Conservation (phyloP, 495 filamentous ascomycete genomes). For the Letharia lupina region DNA sequence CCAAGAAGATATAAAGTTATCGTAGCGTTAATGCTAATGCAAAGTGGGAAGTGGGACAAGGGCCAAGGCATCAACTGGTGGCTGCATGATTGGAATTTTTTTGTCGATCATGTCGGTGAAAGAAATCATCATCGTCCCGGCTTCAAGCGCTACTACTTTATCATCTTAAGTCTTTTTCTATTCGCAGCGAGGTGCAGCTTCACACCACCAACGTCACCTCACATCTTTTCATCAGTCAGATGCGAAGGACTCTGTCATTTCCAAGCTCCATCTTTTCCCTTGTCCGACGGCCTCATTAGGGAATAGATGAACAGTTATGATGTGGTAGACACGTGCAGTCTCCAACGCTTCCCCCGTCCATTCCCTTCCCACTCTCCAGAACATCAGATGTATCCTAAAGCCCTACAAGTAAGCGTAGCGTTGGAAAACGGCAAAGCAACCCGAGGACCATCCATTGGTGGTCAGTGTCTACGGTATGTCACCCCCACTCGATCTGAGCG, state of each 20-base stretch:
- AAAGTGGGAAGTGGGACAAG: background rate
- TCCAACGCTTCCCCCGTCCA: background rate
- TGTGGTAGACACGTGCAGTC: background rate
- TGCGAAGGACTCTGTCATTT: background rate
- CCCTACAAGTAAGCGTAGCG: background rate
- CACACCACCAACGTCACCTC: background rate
- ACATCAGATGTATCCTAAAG: background rate
- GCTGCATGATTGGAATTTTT: background rate
- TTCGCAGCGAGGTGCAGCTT: background rate
- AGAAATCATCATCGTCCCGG: background rate
- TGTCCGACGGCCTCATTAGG: background rate
- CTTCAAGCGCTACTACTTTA: background rate
- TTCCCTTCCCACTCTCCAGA: background rate
- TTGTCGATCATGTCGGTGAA: background rate
- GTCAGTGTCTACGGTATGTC: background rate
- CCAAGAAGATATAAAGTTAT: conserved; percentile 5
- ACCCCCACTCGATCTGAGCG: background rate
- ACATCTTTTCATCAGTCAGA: background rate
- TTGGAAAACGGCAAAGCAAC: background rate
- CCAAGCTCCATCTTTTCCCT: background rate
- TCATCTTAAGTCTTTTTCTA: background rate
- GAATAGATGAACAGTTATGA: background rate
- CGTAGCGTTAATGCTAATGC: background rate
- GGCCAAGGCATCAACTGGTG: too few relatives aligned
- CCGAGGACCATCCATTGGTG: background rate